Evolutionary conservation across 331 rosid genomes (phyloP).

Genomic region (Spiraea crenata): DNA sequence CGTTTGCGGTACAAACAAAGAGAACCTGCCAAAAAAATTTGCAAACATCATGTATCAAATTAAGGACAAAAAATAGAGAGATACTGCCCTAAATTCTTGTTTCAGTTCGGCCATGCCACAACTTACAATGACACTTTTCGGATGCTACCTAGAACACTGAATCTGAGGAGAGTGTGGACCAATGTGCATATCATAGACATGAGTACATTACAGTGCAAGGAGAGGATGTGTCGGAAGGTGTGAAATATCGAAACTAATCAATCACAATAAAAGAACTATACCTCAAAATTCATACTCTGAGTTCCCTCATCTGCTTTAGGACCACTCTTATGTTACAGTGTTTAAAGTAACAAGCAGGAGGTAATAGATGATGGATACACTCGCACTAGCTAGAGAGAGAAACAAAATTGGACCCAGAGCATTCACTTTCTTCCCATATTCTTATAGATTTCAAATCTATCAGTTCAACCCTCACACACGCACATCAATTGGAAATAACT

Average conservation of each 20-base stretch:
- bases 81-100: background rate
- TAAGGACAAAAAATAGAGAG: background rate
- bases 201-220: too few relatives aligned
- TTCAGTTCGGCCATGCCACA: background rate
- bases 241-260: too few relatives aligned
- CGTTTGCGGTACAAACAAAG: conserved; percentile 94
- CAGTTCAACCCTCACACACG: background rate
- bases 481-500: background rate
- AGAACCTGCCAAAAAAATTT: conserved; percentile 68
- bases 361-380: background rate
- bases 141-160: background rate
- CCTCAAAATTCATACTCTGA: too few relatives aligned
- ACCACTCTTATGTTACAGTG: background rate
- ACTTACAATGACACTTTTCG: background rate
- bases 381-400: background rate
- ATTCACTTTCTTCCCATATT: background rate
- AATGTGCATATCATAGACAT: background rate
- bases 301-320: background rate
- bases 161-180: background rate
- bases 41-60: conserved; percentile 10
- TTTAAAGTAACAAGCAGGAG: background rate
- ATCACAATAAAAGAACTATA: too few relatives aligned
- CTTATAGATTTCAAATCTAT: background rate
- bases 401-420: background rate
- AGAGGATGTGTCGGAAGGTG: too few relatives aligned